Conservation (phyloP, 1,284 basidiomycete species). For the Abortiporus biennis region DNA sequence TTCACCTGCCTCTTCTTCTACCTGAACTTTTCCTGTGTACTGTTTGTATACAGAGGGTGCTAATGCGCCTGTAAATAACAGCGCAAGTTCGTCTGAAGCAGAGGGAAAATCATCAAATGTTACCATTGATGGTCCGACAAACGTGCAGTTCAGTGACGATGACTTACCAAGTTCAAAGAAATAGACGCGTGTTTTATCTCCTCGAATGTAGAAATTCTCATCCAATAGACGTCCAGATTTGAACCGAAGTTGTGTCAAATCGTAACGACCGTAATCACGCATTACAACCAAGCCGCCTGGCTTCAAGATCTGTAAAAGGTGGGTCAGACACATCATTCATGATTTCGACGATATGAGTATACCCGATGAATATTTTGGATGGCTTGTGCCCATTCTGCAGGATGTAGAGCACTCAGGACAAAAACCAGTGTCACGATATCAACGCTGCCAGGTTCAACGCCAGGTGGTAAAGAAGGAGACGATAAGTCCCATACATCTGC, state of each 20-base stretch:
- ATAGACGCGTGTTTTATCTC: slow-evolving; percentile 95
- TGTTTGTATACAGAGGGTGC: slow-evolving; percentile 27
- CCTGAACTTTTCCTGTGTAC: slow-evolving; percentile 26
- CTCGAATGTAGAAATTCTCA: slow-evolving; percentile 92
- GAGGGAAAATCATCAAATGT: neutral
- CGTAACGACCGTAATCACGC: slow-evolving; percentile 94
- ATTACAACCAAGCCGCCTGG: slow-evolving; percentile 83
- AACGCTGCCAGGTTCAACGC: slow-evolving; percentile 59
- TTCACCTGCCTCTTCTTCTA: slow-evolving; percentile 32
- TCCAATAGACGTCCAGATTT: slow-evolving; percentile 83
- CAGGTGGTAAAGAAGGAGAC: slow-evolving; percentile 58
- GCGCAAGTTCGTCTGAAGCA: slow-evolving; percentile 68
- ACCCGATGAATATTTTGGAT: slow-evolving; percentile 82
- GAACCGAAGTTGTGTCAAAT: slow-evolving; percentile 92
- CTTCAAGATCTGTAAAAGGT: slow-evolving; percentile 68
- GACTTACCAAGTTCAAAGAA: slow-evolving; percentile 81
- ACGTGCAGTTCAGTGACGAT: neutral
- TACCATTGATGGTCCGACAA: neutral
- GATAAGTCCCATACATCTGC: slow-evolving; percentile 93
- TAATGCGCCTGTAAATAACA: slow-evolving; percentile 67
- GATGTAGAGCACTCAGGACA: slow-evolving; percentile 92
- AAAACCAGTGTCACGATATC: slow-evolving; percentile 94
- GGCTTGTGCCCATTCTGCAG: slow-evolving; percentile 86
- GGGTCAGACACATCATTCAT: neutral
- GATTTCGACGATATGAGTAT: slow-evolving; percentile 12